These are phyloP conservation scores for Globisporangium carolinianum DNA, from an alignment of 352 stramenopile genomes.

Conservation along the genomic window DNA sequence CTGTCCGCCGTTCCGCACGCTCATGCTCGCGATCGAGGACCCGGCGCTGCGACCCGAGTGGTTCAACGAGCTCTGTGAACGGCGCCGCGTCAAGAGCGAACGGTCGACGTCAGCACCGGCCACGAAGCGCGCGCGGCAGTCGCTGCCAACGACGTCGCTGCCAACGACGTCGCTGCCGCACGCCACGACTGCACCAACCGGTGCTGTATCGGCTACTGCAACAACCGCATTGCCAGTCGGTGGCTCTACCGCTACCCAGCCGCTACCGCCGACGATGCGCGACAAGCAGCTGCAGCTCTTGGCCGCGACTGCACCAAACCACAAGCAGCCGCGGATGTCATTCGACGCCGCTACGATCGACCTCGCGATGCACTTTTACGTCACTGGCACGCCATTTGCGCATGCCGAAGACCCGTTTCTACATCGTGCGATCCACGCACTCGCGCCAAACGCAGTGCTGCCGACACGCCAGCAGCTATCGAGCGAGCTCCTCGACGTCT, in stretches of 20 bases:
- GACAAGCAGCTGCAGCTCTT: no score
- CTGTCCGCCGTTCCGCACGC: constrained; percentile 36
- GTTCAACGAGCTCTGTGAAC: constrained; percentile 15
- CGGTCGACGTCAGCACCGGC: background rate
- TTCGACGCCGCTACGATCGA: background rate
- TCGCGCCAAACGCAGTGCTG: background rate
- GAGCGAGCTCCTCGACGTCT: constrained; percentile 15
- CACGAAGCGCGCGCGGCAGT: background rate
- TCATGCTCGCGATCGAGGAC: constrained; percentile 22
- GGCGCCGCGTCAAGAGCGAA: constrained; percentile 1
- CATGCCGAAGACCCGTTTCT: constrained; percentile 14
- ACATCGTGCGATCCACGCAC: constrained; percentile 8
- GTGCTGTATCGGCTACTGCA: background rate
- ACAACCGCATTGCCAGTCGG: no score
- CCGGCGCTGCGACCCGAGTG: constrained; percentile 33
- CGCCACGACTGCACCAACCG: background rate
- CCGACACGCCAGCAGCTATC: constrained; percentile 6
- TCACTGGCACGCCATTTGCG: constrained; percentile 9
- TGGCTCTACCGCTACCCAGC: no score
- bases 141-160: background rate
- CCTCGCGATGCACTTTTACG: constrained; percentile 25
- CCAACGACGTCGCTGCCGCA: background rate
- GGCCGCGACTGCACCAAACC: background rate
- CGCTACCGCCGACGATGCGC: no score
- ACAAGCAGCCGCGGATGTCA: no score